Conservation (phyloP, 768 basidiomycete genomes). For the Termitomyces heimii region DNA sequence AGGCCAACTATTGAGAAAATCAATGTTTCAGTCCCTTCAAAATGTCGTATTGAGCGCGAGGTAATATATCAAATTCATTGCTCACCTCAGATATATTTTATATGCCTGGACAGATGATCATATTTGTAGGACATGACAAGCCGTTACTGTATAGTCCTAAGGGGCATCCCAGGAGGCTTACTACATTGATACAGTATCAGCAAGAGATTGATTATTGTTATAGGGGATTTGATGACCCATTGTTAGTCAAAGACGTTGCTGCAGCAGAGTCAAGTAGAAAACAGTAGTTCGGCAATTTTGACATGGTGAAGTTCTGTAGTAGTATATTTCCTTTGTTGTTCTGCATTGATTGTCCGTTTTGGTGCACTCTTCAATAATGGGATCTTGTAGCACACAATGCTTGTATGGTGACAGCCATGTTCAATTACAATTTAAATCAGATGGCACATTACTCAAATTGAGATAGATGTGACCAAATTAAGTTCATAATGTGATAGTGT, state of each 20-base stretch:
- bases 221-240: background rate
- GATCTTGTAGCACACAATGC: no score
- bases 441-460: no score
- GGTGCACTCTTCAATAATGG: no score
- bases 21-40: background rate
- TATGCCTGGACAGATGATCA: background rate
- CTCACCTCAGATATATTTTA: background rate
- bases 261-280: background rate
- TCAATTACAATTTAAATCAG: no score
- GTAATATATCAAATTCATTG: background rate
- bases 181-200: background rate
- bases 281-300: no score
- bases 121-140: background rate
- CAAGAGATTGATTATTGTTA: background rate
- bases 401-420: no score
- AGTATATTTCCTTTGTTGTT: no score
- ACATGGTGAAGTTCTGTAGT: no score
- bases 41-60: background rate
- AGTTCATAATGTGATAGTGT: no score
- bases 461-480: no score
- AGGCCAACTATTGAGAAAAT: background rate
- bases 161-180: background rate
- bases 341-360: no score
- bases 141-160: background rate
- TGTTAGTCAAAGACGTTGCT: background rate